These are phyloP conservation scores for Abrus pulchellus DNA, from an alignment of 306 rosid genomes.

Conservation along the genomic window DNA sequence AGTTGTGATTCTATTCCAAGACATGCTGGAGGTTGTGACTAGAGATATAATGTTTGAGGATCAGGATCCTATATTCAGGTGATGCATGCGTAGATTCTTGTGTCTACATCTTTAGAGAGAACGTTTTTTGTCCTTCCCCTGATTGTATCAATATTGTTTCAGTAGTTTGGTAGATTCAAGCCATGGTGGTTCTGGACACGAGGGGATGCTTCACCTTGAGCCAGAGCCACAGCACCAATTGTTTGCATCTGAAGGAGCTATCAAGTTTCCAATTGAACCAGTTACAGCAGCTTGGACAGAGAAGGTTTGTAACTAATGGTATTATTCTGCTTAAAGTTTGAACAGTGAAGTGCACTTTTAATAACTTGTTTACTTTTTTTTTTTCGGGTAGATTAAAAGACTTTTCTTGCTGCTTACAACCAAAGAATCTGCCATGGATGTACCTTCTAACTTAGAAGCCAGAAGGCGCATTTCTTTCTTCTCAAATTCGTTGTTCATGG, in stretches of 20 bases:
- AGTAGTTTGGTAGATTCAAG: conserved; percentile 75
- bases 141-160: conserved; percentile 45
- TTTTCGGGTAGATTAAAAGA: conserved; percentile 76
- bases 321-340: conserved; percentile 17
- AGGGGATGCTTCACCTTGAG: conserved; percentile 77
- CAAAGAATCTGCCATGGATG: conserved; percentile 99
- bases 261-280: conserved; percentile 82
- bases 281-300: conserved; percentile 90
- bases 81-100: conserved; percentile 41
- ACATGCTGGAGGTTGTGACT: conserved; percentile 94
- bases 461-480: conserved; percentile 97
- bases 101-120: conserved; percentile 5
- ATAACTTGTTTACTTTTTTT: conserved; percentile 28
- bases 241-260: conserved; percentile 96
- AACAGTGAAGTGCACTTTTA: conserved; percentile 12
- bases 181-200: conserved; percentile 75
- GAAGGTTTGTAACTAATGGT: conserved; percentile 65
- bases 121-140: conserved; percentile 5
- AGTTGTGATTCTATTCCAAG: conserved; percentile 95
- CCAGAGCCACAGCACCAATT: conserved; percentile 78
- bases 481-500: conserved; percentile 96
- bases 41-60: conserved; percentile 97
- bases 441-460: conserved; percentile 97
- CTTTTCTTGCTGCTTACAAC: conserved; percentile 86
- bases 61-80: conserved; percentile 65